Base-by-base conservation (phyloP, 345 rosid genomes). In the Limnanthes douglasii region DNA sequence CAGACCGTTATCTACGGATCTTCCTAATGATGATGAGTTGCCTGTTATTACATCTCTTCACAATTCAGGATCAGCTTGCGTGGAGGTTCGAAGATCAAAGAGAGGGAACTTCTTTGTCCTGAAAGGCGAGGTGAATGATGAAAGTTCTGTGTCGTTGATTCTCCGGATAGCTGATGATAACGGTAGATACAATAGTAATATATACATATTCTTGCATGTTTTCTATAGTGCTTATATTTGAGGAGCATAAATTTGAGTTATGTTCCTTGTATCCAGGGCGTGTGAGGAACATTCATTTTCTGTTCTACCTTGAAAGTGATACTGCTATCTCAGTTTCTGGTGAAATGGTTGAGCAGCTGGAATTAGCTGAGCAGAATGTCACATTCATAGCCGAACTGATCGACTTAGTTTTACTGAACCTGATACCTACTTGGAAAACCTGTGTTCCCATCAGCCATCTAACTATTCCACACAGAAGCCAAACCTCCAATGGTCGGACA, bases 281-380 rank as follows among this genome's bases (percentile, higher is more conserved):
- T 12, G 76, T 65, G 24, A 82, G 77, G 65, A 73, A 78, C 51
- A 75, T 83, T 43, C 85, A 83, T 64, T 88, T 88, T 51, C 45
- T 62, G 24, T 88, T 78, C 56, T 78, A 51, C 40, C 78, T 69
- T n/a, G 83, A 78, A 20, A 65, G 70, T 15, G 97, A 88, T 48
- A 88, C 95, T 16, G 70, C 88, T 19, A 48, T 67, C 5, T 62
- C 85, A 4, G 88, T 88, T 46, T 83, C 97, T 21, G 65, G 74
- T 37, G 97, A 88, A 57, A 88, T 88, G 97, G 95, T 73, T 43
- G 97, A 75, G 62, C 85, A 83, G 45, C 82, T 88, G 30, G 85
- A 75, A 60, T 46, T 86, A 33, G 70, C 66, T 24, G 69, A 70
- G 47, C 83, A 78, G 45, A 64, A 83, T 48, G 83, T 78, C 16